phyloP scores from a whole-genome alignment of 345 rosid genomes.

The Gossypium ekmanianum region DNA sequence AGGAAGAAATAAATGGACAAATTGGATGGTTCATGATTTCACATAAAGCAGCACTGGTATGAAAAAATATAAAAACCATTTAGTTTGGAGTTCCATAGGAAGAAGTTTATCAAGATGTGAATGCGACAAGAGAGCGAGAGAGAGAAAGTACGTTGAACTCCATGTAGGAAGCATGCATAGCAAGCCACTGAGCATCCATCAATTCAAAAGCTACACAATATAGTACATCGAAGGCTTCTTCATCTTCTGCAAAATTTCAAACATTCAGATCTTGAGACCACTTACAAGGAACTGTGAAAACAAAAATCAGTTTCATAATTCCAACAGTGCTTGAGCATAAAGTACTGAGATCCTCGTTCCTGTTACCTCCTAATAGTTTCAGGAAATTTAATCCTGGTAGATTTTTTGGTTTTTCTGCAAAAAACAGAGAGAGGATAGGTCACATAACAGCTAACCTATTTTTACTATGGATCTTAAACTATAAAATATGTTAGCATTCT shows the following conservation, averaged over 20 bases:
- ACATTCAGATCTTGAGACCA: slow-evolving; percentile 15
- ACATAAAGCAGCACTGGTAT: background rate
- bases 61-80: background rate
- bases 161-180: slow-evolving; percentile 98
- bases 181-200: slow-evolving; percentile 99
- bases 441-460: background rate
- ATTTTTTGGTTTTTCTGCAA: slow-evolving; percentile 76
- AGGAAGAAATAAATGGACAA: background rate
- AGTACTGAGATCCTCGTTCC: background rate
- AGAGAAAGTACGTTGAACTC: slow-evolving; percentile 67
- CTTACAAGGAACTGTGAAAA: background rate
- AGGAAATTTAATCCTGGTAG: slow-evolving; percentile 72
- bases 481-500: background rate
- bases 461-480: background rate
- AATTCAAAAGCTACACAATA: slow-evolving; percentile 91
- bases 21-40: background rate
- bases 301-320: background rate
- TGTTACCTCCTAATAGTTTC: slow-evolving; percentile 83
- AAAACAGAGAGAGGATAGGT: background rate
- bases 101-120: background rate
- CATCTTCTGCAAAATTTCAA: slow-evolving; percentile 62
- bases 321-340: background rate
- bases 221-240: slow-evolving; percentile 83
- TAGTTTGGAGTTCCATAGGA: background rate
- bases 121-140: slow-evolving; percentile 4